phyloP scores from a whole-genome alignment of 352 stramenopile species.

The Phytophthora meadii region DNA sequence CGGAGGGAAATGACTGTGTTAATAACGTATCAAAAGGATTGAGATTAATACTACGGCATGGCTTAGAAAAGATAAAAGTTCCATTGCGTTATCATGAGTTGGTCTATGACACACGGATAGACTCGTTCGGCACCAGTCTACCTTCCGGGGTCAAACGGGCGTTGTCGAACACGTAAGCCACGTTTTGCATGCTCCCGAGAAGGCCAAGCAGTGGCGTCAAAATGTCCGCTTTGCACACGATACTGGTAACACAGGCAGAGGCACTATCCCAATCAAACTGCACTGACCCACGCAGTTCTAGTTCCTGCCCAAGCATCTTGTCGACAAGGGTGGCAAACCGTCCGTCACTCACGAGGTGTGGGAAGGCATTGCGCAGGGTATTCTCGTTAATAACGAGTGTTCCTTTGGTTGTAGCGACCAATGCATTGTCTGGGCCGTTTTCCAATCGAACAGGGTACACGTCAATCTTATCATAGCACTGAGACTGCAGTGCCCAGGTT shows the following conservation, averaged over 20 bases:
- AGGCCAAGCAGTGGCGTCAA: slow-evolving; percentile 4
- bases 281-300: slow-evolving; percentile 3
- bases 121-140: background rate
- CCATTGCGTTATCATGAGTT: background rate
- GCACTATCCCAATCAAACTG: slow-evolving; percentile 9
- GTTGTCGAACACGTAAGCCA: slow-evolving; percentile 1
- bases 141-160: slow-evolving; percentile 2
- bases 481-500: background rate
- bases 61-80: background rate
- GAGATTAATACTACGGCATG: background rate
- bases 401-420: slow-evolving; percentile 6
- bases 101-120: background rate
- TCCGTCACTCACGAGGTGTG: background rate
- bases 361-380: slow-evolving; percentile 9
- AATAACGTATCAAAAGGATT: no score
- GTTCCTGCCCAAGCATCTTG: background rate
- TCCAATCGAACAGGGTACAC: background rate
- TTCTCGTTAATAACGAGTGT: slow-evolving; percentile 3
- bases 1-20: no score
- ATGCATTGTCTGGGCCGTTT: background rate
- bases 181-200: slow-evolving; percentile 7
- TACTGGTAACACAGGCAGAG: background rate
- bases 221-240: background rate
- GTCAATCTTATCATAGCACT: background rate
- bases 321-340: background rate